Evolutionary conservation across 805 yeast species (phyloP), one percentile per base, ranked within the genome.

Genomic region (Lipomyces japonicus): DNA sequence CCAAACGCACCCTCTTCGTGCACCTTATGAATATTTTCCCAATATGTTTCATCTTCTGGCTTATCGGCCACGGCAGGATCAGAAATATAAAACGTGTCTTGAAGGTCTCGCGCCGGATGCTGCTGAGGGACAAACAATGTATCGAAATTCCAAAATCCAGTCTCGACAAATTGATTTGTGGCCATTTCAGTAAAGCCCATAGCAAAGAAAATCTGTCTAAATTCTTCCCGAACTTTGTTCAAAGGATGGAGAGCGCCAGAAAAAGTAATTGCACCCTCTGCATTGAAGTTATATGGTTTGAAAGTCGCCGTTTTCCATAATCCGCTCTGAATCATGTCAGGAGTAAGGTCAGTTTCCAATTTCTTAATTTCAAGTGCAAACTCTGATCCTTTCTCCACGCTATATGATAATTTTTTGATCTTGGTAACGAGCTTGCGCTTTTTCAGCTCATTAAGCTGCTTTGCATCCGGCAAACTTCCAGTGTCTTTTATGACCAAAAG

Each of bases 141-240:
- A 69, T 93, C 99, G 66, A 93, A 93, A 72, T 93, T 93, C 99
- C 99, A 93, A 81, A 93, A 93, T 3, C 97, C 97, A 16, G 93
- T 80, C 68, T 93, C 99, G 46, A 93, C 99, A 68, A 90, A 93
- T 70, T 91, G 96, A 70, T 91, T 91, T 23, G 98, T 84, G 53
- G 98, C 96, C 99, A 93, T 93, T 74, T 93, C 99, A 25, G 93
- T 81, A 81, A 93, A 93, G 5, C 99, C 99, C 90, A 93, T 82
- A 34, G 93, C 82, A 73, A 93, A 91, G 80, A 93, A 93, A 65
- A 93, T 91, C 70, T 90, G 95, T 73, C 98, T 80, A 73, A 93
- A 93, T 71, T 93, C 98, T 71, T 91, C 97, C 65, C 97, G 81
- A 52, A 93, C 97, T 71, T 93, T 93, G 75, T 82, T 88, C 64